These are phyloP conservation scores for Fusarium bactridioides DNA, from an alignment of 2,329 filamentous ascomycete genomes.

Conservation along the genomic window DNA sequence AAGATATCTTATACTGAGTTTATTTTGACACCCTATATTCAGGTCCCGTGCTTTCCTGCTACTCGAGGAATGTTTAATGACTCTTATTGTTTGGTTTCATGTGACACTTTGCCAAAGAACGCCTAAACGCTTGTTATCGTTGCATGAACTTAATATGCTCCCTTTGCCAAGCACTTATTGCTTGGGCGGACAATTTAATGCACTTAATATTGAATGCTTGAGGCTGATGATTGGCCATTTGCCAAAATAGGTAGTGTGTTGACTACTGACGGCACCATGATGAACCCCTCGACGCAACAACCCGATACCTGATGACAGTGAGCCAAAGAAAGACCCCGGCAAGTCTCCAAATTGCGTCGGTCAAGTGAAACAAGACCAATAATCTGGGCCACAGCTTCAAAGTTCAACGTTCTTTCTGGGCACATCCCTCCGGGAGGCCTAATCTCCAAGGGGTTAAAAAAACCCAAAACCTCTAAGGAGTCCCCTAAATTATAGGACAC, in stretches of 20 bases:
- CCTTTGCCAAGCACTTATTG: background rate
- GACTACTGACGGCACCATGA: conserved; percentile 13
- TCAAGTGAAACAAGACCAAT: background rate
- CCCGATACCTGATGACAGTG: background rate
- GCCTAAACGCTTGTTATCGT: background rate
- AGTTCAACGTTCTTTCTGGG: background rate
- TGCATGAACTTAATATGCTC: conserved; percentile 1
- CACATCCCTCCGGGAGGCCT: background rate
- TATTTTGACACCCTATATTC: too few species aligned
- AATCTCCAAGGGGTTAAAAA: conserved; percentile 7
- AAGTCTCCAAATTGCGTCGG: conserved; percentile 17
- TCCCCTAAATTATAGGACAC: conserved; percentile 29
- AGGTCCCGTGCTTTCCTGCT: too few species aligned
- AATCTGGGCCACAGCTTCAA: background rate
- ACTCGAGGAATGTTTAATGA: background rate
- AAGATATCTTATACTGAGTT: too few species aligned
- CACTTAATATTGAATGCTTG: background rate
- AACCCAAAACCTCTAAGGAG: conserved; percentile 7
- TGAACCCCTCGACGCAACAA: conserved; percentile 17
- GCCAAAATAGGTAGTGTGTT: conserved; percentile 26
- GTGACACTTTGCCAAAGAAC: background rate
- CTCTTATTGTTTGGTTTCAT: background rate
- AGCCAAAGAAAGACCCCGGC: background rate
- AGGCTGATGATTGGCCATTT: conserved; percentile 3
- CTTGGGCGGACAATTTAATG: background rate